These are phyloP conservation scores for Yamadazyma dushanensis DNA, from an alignment of 1,139 yeast genomes.

Conservation along the genomic window DNA sequence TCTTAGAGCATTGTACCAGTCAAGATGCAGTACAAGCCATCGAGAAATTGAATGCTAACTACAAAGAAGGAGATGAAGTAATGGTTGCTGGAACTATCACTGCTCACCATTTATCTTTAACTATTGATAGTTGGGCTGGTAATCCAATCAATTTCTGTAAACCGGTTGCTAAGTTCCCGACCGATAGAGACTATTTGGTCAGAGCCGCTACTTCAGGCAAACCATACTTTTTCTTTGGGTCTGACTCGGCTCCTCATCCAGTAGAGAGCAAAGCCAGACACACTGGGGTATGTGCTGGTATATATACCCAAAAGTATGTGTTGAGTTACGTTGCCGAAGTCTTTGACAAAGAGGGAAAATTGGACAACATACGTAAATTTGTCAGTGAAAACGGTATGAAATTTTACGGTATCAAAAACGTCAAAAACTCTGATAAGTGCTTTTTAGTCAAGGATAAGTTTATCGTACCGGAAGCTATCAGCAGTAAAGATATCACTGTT, in stretches of 20 bases:
- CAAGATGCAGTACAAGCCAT: conserved; percentile 81
- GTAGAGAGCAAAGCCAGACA: conserved; percentile 72
- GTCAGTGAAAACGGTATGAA: conserved; percentile 71
- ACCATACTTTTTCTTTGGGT: conserved; percentile 93
- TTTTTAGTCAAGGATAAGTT: conserved; percentile 51
- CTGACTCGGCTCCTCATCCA: conserved; percentile 98
- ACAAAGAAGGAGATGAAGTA: conserved; percentile 40
- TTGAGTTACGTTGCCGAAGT: conserved; percentile 83
- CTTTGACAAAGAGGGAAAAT: conserved; percentile 64
- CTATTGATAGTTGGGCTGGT: conserved; percentile 96
- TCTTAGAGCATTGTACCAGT: conserved; percentile 94
- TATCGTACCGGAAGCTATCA: conserved; percentile 60
- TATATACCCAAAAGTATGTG: conserved; percentile 84
- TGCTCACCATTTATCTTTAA: conserved; percentile 87
- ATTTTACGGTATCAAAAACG: conserved; percentile 62
- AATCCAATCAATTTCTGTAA: conserved; percentile 93
- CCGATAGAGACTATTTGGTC: conserved; percentile 75
- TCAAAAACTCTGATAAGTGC: conserved; percentile 47
- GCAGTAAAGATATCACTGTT: conserved; percentile 51
- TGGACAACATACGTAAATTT: conserved; percentile 69
- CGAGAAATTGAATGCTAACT: conserved; percentile 61
- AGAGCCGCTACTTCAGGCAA: conserved; percentile 90
- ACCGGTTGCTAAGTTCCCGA: conserved; percentile 94
- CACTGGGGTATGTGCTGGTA: conserved; percentile 94
- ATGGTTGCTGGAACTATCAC: conserved; percentile 91